Conservation (phyloP, 257 asterid genomes). For the Leptodermis oblonga region DNA sequence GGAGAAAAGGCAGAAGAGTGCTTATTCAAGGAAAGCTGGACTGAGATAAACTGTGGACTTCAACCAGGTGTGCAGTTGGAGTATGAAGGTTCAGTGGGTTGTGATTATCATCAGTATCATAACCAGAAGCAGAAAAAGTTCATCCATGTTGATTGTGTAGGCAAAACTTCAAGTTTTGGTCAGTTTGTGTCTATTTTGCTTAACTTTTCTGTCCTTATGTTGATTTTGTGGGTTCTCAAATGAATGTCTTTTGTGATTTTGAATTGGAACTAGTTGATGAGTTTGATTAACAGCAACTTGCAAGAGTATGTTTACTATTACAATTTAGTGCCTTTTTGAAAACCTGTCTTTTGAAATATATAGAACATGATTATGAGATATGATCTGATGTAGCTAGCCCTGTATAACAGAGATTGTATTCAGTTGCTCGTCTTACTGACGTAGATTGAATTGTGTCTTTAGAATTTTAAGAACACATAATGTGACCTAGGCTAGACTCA, state of each 20-base stretch:
- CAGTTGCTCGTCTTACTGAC: not conserved
- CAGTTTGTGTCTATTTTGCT: not conserved
- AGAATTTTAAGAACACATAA: not conserved
- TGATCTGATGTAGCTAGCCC: no score
- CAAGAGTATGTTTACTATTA: not conserved
- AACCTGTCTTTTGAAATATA: no score
- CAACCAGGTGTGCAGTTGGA: conserved; percentile 37
- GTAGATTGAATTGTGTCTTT: not conserved
- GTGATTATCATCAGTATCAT: conserved; percentile 19
- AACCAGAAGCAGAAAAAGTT: conserved; percentile 13
- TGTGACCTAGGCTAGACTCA: not conserved
- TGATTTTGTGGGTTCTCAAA: not conserved
- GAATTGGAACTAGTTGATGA: not conserved
- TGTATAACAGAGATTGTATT: no score
- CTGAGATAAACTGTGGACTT: conserved; percentile 65
- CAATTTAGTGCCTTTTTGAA: not conserved
- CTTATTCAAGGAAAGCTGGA: conserved; percentile 66
- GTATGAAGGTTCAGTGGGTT: conserved; percentile 45
- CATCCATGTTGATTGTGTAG: conserved; percentile 32
- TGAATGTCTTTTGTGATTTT: not conserved
- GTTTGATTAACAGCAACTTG: not conserved
- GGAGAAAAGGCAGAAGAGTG: conserved; percentile 33
- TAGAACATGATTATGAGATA: no score
- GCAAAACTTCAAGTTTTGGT: conserved; percentile 28
- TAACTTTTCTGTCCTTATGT: not conserved